These are phyloP conservation scores for Cutaneotrichosporon sp. DNA, from an alignment of 1,284 basidiomycete genomes.

Conservation along the genomic window DNA sequence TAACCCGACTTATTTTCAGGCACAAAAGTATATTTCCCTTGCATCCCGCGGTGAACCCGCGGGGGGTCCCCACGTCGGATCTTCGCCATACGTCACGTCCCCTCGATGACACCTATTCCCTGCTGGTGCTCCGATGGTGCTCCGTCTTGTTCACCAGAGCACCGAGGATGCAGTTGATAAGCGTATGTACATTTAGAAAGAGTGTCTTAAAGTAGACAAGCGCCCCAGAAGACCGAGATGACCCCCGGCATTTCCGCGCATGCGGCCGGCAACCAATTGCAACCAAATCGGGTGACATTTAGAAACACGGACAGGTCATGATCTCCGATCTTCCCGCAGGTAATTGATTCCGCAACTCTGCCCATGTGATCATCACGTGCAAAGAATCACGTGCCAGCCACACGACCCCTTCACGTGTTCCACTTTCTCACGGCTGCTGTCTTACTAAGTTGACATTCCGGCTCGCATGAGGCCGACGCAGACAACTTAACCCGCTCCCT, in stretches of 20 bases:
- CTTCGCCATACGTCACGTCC: neutral
- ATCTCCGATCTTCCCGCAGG: no score
- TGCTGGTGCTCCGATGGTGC: neutral
- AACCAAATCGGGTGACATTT: no score
- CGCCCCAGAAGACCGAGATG: neutral
- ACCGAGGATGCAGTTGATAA: neutral
- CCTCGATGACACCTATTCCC: no score
- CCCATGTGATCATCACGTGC: no score
- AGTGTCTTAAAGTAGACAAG: neutral
- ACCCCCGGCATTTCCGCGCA: neutral
- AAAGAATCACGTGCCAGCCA: no score
- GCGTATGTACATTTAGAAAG: neutral
- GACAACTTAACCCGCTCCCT: neutral
- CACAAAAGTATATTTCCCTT: neutral
- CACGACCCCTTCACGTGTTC: no score
- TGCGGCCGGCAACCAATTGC: neutral
- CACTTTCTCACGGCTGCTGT: no score
- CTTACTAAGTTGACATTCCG: neutral
- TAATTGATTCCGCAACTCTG: no score
- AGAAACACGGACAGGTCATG: no score
- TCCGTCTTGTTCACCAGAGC: neutral
- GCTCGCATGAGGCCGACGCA: neutral
- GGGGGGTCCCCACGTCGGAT: neutral
- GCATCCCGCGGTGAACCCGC: neutral
- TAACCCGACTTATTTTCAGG: neutral